Percentiles rank a stretch among this genome's conserved stretches.
These are phyloP conservation scores for Barnettozyma siamensis DNA, from an alignment of 805 yeast species.

Conservation along the genomic window DNA sequence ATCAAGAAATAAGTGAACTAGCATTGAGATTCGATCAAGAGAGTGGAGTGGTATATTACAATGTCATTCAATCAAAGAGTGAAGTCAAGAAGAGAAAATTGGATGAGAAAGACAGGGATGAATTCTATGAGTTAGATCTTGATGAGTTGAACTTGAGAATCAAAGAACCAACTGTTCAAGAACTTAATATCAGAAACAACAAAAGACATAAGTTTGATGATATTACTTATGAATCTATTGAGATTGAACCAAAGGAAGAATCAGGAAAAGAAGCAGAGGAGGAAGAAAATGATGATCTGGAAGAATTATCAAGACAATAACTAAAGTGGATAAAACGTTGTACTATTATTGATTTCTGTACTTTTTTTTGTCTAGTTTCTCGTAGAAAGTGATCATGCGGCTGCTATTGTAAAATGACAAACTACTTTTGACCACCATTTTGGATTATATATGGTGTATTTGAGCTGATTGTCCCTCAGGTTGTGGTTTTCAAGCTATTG, in stretches of 20 bases:
- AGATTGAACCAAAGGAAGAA: conserved; percentile 8
- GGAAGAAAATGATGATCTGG: conserved; percentile 24
- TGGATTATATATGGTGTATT: too few species aligned
- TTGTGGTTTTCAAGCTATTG: too few species aligned
- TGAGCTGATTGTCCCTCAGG: too few species aligned
- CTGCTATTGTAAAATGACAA: too few species aligned
- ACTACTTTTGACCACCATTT: too few species aligned
- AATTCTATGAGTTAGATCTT: conserved; percentile 48
- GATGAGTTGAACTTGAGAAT: conserved; percentile 58
- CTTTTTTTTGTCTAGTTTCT: too few species aligned
- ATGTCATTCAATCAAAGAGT: conserved; percentile 71
- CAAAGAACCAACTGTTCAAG: conserved; percentile 69
- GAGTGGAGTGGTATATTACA: conserved; percentile 60
- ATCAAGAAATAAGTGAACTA: conserved; percentile 43
- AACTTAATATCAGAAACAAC: conserved; percentile 61
- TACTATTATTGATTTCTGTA: too few species aligned
- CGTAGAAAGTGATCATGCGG: too few species aligned
- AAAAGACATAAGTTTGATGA: conserved; percentile 70
- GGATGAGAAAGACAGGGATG: conserved; percentile 41
- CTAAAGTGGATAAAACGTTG: neutral
- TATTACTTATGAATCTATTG: conserved; percentile 62
- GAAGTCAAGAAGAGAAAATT: conserved; percentile 84
- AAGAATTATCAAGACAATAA: conserved; percentile 10
- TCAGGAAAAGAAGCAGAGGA: conserved; percentile 29
- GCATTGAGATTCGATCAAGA: conserved; percentile 54